Percentiles rank a stretch among this genome's conserved stretches.
Conservation (phyloP, 1,284 basidiomycete genomes). For the Ustilago cynodontis region DNA sequence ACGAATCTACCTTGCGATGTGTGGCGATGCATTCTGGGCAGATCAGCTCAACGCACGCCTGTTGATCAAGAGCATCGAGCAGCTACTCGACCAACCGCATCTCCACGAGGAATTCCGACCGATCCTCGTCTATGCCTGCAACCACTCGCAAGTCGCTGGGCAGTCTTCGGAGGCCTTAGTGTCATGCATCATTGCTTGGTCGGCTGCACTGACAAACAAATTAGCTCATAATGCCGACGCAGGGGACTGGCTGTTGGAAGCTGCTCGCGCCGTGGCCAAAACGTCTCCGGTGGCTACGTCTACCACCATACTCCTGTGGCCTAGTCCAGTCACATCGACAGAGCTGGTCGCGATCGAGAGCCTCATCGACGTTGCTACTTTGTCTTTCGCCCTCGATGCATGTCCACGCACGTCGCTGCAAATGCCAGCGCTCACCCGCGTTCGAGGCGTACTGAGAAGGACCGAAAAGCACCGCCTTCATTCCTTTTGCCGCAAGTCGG, state of each 20-base stretch:
- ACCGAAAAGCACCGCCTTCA: not conserved
- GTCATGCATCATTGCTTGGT: conserved; percentile 38
- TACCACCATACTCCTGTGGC: conserved; percentile 29
- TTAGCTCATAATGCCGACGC: not conserved
- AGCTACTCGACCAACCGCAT: conserved; percentile 79
- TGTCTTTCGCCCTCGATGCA: conserved; percentile 78
- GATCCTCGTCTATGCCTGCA: conserved; percentile 73
- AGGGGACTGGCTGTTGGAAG: conserved; percentile 28
- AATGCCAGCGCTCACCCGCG: conserved; percentile 28
- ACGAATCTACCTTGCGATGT: conserved; percentile 66
- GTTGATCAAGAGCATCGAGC: conserved; percentile 78
- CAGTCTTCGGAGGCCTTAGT: conserved; percentile 16
- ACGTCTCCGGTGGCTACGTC: conserved; percentile 30
- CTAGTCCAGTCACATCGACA: conserved; percentile 14
- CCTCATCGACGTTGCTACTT: conserved; percentile 24
- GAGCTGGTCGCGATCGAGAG: conserved; percentile 24
- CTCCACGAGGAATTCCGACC: conserved; percentile 79
- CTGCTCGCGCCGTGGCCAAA: conserved; percentile 26
- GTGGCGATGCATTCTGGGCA: conserved; percentile 26
- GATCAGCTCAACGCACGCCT: conserved; percentile 67
- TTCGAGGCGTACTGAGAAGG: conserved; percentile 24
- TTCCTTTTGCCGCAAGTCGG: conserved; percentile 17
- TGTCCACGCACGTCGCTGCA: conserved; percentile 35
- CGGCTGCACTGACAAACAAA: conserved; percentile 2
- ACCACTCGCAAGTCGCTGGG: conserved; percentile 12